Evolutionary conservation across 352 stramenopile genomes (phyloP).

Genomic region (Phytophthora constricta): DNA sequence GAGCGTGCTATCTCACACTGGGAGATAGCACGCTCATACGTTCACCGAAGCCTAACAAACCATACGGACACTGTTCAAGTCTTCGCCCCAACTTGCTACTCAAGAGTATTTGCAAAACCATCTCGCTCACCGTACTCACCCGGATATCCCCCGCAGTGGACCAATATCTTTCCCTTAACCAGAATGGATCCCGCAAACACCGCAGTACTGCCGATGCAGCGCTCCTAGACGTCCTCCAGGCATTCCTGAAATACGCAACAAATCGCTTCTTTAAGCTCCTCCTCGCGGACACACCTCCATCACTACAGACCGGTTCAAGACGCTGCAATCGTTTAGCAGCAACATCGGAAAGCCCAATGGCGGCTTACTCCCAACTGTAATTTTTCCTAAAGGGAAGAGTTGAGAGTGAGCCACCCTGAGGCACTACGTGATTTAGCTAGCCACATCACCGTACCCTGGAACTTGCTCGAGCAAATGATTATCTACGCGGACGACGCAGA

Average conservation of each 20-base stretch:
- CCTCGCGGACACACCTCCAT: not conserved
- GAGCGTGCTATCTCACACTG: not conserved
- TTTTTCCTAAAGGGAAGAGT: no score
- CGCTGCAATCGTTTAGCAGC: not conserved
- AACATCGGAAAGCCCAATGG: conserved; percentile 13
- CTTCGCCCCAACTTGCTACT: conserved; percentile 12
- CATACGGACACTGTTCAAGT: not conserved
- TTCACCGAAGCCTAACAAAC: conserved; percentile 9
- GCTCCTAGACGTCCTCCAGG: conserved; percentile 3
- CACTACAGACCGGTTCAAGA: not conserved
- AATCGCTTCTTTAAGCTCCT: conserved; percentile 1
- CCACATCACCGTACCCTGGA: not conserved
- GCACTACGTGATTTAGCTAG: conserved; percentile 3
- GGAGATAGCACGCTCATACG: not conserved
- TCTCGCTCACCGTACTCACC: conserved; percentile 2
- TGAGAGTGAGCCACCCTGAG: conserved; percentile 16
- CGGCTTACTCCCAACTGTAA: conserved; percentile 9
- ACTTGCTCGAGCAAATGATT: conserved; percentile 18
- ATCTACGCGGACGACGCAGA: conserved; percentile 21
- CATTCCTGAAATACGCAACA: conserved; percentile 6
- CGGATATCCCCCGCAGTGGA: conserved; percentile 5
- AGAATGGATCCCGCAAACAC: not conserved
- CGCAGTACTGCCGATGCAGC: conserved; percentile 6
- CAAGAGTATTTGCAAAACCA: conserved; percentile 4
- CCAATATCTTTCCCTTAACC: not conserved